A percentile compares a stretch with the other conserved stretches of the same genome.
Evolutionary conservation across 768 basidiomycete genomes (phyloP).

Genomic region (Leccinum incarnatum): DNA sequence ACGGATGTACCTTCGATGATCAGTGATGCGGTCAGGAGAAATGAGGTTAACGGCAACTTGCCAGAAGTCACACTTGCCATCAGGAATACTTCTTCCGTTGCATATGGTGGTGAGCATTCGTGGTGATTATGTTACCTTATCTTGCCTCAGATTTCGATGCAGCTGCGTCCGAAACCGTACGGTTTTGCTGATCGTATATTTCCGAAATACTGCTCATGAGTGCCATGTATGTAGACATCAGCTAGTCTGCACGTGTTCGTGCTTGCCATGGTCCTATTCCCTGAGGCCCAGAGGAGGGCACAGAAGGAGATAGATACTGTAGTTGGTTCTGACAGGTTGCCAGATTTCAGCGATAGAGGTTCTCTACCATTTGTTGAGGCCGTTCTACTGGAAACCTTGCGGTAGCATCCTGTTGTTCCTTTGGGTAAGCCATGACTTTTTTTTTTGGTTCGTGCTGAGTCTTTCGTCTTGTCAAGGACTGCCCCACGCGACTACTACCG

Average conservation of each 20-base stretch:
- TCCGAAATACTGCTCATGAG: background rate
- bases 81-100: conserved; percentile 20
- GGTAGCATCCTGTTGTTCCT: conserved; percentile 25
- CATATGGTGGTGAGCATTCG: conserved; percentile 21
- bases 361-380: conserved; percentile 29
- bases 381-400: conserved; percentile 18
- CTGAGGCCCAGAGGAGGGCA: conserved; percentile 21
- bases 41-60: conserved; percentile 16
- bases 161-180: conserved; percentile 30
- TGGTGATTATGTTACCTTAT: background rate
- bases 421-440: conserved; percentile 17
- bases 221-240: conserved; percentile 17
- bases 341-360: conserved; percentile 20
- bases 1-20: conserved; percentile 21
- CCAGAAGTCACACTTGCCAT: conserved; percentile 22
- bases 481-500: conserved; percentile 19
- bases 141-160: conserved; percentile 3
- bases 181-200: background rate
- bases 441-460: background rate
- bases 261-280: conserved; percentile 30
- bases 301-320: conserved; percentile 26
- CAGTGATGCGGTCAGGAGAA: conserved; percentile 16
- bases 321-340: conserved; percentile 20
- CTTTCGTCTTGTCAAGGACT: conserved; percentile 13
- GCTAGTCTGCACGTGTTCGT: conserved; percentile 20